Base-by-base conservation (phyloP, 805 yeast species). In the Starmerella tilneyi region DNA sequence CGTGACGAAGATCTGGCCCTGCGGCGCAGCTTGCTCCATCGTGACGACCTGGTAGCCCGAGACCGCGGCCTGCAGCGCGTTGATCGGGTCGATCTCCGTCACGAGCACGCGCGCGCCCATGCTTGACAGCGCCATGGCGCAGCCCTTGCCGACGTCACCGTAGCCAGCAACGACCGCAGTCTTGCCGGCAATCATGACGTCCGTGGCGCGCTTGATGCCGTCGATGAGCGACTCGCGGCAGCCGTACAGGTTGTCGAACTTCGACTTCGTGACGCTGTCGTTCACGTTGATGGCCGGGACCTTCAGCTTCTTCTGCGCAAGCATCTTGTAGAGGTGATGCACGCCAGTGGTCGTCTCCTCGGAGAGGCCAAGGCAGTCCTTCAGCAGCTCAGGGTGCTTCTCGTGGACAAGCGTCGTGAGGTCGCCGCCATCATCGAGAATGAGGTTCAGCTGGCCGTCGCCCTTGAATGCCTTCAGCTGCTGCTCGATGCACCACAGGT, bases 281-380 rank as follows among this genome's bases (percentile, higher is more conserved):
- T 89, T 89, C 67, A 89, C 98, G 72, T 89, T 89, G 74, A 89
- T 89, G 68, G 98, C 97, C 67, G 98, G 98, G 45, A 89, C 96
- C 80, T 88, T 89, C 71, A 89, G 79, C 56, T 72, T 68, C 57
- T 79, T 81, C 52, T 89, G 94, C 71, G 73, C 83, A 64, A 92
- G 68, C 94, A 86, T 82, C 77, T 81, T 83, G 88, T 89, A 92
- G 63, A 89, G 77, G 74, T 92, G 95, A 78, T 92, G 97, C 62
- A 89, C 97, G 83, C 98, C 98, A 58, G 98, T 89, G 68, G 98
- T 89, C 73, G 98, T 89, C 78, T 89, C 98, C 78, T 89, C 98
- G 57, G 94, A 83, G 56, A 89, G 70, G 73, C 98, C 98, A 75
- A 58, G 86, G 76, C 97, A 92, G 69, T 69, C 94, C 58, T 81